Evolutionary conservation across 495 filamentous ascomycete genomes (phyloP).

Genomic region (Staphylotrichum longicolle): DNA sequence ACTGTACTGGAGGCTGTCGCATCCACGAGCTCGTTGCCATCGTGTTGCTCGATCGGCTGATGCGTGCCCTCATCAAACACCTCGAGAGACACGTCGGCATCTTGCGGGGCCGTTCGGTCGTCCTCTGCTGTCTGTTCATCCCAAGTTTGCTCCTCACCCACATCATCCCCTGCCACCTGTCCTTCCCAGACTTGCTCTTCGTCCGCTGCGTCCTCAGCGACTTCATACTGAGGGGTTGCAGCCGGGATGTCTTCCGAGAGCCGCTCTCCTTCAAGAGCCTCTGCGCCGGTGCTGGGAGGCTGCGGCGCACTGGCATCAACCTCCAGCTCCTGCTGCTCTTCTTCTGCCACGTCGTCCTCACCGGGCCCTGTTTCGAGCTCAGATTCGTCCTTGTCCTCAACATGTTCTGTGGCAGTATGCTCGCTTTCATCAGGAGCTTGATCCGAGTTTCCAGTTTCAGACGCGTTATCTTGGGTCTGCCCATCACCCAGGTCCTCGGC

Average conservation of each 20-base stretch:
- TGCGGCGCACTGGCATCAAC: neutral
- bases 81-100: neutral
- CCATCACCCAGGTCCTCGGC: slow-evolving; percentile 4
- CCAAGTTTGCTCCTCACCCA: slow-evolving; percentile 2
- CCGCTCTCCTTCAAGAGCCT: neutral
- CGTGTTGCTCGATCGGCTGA: neutral
- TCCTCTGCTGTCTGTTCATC: neutral
- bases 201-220: neutral
- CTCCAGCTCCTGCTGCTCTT: neutral
- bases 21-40: slow-evolving; percentile 5
- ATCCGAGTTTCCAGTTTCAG: slow-evolving; percentile 6
- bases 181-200: too few species aligned
- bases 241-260: neutral
- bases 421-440: slow-evolving; percentile 8
- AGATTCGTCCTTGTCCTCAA: slow-evolving; percentile 21
- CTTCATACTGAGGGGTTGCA: neutral
- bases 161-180: too few species aligned
- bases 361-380: slow-evolving; percentile 19
- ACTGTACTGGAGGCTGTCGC: neutral
- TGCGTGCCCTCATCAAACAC: neutral
- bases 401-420: slow-evolving; percentile 21
- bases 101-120: neutral
- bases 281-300: neutral
- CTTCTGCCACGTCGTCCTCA: slow-evolving; percentile 22
- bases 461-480: neutral